A percentile compares a stretch with the other conserved stretches of the same genome.
Evolutionary conservation across 2,329 filamentous ascomycete species (phyloP).

Genomic region (Tolypocladium nubicola): DNA sequence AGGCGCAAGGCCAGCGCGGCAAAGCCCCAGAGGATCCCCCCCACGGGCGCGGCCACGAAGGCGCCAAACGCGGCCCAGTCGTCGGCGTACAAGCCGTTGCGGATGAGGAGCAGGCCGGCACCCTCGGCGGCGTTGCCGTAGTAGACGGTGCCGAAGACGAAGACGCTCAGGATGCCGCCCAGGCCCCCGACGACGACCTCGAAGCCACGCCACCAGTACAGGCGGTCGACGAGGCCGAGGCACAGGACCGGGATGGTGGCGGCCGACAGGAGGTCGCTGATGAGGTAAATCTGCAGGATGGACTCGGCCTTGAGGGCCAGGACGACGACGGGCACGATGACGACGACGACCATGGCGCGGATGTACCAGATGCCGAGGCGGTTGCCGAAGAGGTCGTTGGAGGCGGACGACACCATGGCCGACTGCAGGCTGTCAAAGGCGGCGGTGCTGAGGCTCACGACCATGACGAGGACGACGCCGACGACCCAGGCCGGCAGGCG

Average conservation of each 20-base stretch:
- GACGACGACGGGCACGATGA: conserved; percentile 66
- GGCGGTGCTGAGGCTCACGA: conserved; percentile 63
- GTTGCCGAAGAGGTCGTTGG: conserved; percentile 80
- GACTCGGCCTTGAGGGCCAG: conserved; percentile 64
- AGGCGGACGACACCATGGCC: conserved; percentile 75
- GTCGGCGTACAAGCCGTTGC: conserved; percentile 62
- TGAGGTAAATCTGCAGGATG: conserved; percentile 73
- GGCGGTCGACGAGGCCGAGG: conserved; percentile 57
- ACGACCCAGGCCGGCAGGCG: conserved; percentile 52
- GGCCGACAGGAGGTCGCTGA: conserved; percentile 70
- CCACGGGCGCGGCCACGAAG: conserved; percentile 70
- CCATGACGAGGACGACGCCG: conserved; percentile 72
- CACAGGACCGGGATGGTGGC: conserved; percentile 65
- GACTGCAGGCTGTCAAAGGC: conserved; percentile 74
- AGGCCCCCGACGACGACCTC: conserved; percentile 71
- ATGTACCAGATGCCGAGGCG: conserved; percentile 66
- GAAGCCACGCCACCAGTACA: conserved; percentile 71
- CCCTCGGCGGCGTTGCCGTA: conserved; percentile 50
- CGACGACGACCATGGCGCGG: conserved; percentile 54
- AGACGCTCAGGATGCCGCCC: conserved; percentile 68
- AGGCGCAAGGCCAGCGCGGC: conserved; percentile 52
- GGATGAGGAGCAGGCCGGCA: conserved; percentile 56
- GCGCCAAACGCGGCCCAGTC: conserved; percentile 80
- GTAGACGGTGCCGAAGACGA: conserved; percentile 72
- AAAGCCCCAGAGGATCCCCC: conserved; percentile 61